Conservation (phyloP, 176 grass and related monocot species). For the Oryza coarctata region DNA sequence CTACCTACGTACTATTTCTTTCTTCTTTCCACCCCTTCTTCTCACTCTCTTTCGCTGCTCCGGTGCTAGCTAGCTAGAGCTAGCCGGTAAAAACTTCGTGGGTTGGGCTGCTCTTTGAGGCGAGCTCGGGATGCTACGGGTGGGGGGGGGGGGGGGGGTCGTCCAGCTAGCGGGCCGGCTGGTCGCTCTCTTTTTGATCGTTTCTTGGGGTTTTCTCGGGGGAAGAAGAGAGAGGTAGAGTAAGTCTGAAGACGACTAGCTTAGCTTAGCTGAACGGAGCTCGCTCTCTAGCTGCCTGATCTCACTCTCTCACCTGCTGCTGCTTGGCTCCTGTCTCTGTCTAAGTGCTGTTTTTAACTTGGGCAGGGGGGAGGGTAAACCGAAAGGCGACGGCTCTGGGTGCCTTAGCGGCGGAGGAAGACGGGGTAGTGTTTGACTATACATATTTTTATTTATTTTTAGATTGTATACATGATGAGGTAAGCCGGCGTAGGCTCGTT, state of each 20-base stretch:
- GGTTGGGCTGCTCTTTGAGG: not conserved
- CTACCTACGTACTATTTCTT: not conserved
- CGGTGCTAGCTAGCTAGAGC: not conserved
- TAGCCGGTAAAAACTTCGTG: slow-evolving; percentile 15
- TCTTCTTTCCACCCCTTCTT: not conserved
- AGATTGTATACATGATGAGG: no score
- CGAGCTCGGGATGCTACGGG: not conserved
- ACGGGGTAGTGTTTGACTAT: not conserved
- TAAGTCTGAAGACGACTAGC: not conserved
- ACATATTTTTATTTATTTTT: no score
- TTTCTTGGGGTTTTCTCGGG: slow-evolving; percentile 25
- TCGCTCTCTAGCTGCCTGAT: no score
- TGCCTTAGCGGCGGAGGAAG: not conserved
- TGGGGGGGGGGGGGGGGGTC: no score
- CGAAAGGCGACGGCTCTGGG: slow-evolving; percentile 28
- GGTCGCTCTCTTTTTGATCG: slow-evolving; percentile 46
- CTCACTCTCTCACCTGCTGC: not conserved
- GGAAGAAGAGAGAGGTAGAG: not conserved
- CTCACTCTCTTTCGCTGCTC: not conserved
- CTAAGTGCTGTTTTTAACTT: slow-evolving; percentile 50
- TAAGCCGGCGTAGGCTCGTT: no score
- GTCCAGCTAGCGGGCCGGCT: slow-evolving; percentile 16
- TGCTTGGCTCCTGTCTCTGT: slow-evolving; percentile 22
- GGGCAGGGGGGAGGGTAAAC: slow-evolving; percentile 37
- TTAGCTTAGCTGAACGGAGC: not conserved